These are phyloP conservation scores for Entomortierella beljakovae DNA, from an alignment of 192 early-diverging fungal species.

Conservation along the genomic window DNA sequence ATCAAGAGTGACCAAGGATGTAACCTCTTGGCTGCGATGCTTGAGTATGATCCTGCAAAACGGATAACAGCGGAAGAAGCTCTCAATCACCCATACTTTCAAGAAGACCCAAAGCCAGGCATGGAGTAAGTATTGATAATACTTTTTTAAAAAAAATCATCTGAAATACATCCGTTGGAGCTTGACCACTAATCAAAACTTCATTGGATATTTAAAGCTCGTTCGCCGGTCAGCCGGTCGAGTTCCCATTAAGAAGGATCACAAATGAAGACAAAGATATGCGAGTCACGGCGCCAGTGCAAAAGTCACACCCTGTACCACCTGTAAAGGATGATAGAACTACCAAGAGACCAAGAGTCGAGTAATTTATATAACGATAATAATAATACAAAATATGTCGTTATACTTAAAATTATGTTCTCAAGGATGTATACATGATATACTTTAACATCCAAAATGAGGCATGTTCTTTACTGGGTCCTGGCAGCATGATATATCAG, in stretches of 20 bases:
- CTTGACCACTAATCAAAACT: too few relatives aligned
- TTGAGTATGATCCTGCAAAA: conserved; percentile 85
- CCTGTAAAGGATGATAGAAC: conserved; percentile 35
- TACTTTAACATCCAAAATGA: too few relatives aligned
- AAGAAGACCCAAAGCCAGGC: conserved; percentile 74
- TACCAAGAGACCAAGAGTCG: conserved; percentile 37
- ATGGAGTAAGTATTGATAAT: conserved; percentile 64
- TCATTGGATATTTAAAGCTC: too few relatives aligned
- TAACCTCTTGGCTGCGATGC: conserved; percentile 76
- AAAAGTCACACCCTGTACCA: conserved; percentile 43
- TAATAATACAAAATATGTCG: too few relatives aligned
- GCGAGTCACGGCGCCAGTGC: conserved; percentile 32
- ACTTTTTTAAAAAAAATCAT: too few relatives aligned
- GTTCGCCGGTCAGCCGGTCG: conserved; percentile 58
- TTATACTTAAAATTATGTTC: too few relatives aligned
- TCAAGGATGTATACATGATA: too few relatives aligned
- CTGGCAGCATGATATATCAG: too few relatives aligned
- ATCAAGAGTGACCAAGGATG: conserved; percentile 70
- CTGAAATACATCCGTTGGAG: too few relatives aligned
- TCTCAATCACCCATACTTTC: conserved; percentile 84
- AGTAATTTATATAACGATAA: not conserved
- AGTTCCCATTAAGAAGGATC: conserved; percentile 65
- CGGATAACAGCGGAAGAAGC: conserved; percentile 84
- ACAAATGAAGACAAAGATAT: conserved; percentile 70
- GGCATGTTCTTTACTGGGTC: too few relatives aligned